These are phyloP conservation scores for Crithidia sp. DNA, from an alignment of 208 protist species.

Conservation along the genomic window DNA sequence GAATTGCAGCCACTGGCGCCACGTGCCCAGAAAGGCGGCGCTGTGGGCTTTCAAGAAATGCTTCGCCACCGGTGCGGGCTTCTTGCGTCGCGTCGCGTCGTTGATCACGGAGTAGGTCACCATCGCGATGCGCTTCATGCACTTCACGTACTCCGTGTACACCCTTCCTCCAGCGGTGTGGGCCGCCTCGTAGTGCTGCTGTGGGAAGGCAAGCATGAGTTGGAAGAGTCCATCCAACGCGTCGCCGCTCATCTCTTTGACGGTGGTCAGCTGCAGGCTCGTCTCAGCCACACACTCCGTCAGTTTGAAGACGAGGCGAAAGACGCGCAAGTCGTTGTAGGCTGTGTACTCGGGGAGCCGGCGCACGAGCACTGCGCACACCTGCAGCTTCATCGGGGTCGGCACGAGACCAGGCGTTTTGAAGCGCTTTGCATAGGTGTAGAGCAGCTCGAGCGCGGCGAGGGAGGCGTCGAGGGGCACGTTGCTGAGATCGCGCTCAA, in stretches of 20 bases:
- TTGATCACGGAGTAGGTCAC: constrained; percentile 77
- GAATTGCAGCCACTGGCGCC: constrained; percentile 77
- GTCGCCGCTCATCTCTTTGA: constrained; percentile 42
- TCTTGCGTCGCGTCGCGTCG: constrained; percentile 76
- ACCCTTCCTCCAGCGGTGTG: constrained; percentile 47
- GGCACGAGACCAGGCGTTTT: constrained; percentile 58
- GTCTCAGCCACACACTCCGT: constrained; percentile 82
- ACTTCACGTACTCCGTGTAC: constrained; percentile 75
- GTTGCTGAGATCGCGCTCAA: constrained; percentile 32
- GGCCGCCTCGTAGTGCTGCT: constrained; percentile 60
- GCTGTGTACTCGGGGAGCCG: constrained; percentile 64
- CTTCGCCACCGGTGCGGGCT: constrained; percentile 66
- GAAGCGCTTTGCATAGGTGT: constrained; percentile 79
- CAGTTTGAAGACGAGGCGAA: constrained; percentile 76
- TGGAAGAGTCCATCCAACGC: constrained; percentile 71
- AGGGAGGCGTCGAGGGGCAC: constrained; percentile 30
- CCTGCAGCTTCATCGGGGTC: constrained; percentile 50
- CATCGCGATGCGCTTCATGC: constrained; percentile 84
- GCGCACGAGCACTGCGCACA: constrained; percentile 46
- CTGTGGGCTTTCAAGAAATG: constrained; percentile 56
- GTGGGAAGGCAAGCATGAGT: constrained; percentile 62
- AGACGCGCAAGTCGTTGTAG: constrained; percentile 74
- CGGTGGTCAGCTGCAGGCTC: constrained; percentile 49
- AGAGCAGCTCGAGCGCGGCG: constrained; percentile 72
- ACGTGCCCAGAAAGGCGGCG: constrained; percentile 61